These are phyloP conservation scores for Clohesyomyces aquaticus DNA, from an alignment of 495 filamentous ascomycete genomes.

Conservation along the genomic window DNA sequence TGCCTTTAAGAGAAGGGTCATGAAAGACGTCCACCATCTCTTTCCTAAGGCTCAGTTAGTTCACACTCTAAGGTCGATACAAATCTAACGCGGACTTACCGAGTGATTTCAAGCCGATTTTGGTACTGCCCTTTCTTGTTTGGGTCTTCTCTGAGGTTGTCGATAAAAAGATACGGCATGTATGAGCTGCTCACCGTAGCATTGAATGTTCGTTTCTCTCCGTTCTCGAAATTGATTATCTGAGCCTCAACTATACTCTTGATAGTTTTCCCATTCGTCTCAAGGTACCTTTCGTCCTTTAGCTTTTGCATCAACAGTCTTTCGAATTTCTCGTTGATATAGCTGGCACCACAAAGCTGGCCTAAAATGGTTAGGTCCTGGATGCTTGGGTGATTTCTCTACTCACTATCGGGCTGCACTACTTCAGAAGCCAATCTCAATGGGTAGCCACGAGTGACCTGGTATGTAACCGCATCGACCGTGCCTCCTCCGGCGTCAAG, in stretches of 20 bases:
- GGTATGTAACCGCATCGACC: constrained; percentile 51
- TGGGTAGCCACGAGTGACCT: constrained; percentile 37
- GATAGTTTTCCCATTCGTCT: constrained; percentile 16
- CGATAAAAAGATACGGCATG: not conserved
- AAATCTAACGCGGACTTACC: not conserved
- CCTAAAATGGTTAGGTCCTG: constrained; percentile 8
- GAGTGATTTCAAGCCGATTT: constrained; percentile 6
- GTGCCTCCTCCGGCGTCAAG: constrained; percentile 51
- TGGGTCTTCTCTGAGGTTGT: constrained; percentile 1
- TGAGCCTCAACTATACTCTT: constrained; percentile 14
- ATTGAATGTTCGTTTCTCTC: constrained; percentile 13
- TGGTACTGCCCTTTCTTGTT: not conserved
- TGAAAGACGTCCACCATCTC: too few relatives aligned
- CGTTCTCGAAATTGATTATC: constrained; percentile 18
- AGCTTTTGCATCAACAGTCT: not conserved
- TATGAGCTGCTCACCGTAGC: not conserved
- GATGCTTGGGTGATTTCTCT: not conserved
- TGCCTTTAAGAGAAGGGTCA: too few relatives aligned
- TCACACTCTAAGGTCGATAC: too few relatives aligned
- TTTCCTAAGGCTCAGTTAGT: too few relatives aligned
- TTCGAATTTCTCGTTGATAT: constrained; percentile 23
- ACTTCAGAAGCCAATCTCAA: constrained; percentile 15
- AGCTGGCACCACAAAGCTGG: constrained; percentile 18
- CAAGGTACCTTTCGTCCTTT: constrained; percentile 13
- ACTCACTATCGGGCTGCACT: constrained; percentile 18